Evolutionary conservation across 1,284 basidiomycete genomes (phyloP), one percentile per base, ranked within the genome.

Genomic region (Rhizoctonia solani): DNA sequence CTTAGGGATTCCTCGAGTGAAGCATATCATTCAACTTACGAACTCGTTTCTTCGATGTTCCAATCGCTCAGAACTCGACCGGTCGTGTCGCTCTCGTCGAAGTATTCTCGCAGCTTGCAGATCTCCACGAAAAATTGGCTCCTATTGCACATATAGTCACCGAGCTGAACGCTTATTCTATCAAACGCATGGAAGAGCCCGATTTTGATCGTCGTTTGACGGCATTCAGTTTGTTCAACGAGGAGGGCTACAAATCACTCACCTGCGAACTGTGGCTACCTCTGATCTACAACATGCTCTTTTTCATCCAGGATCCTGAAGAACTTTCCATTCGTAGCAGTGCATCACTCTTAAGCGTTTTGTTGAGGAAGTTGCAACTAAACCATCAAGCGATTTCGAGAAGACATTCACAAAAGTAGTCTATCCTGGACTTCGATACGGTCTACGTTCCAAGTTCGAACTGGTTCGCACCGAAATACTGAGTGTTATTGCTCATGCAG

Each of bases 311-410:
- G 75, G 95, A 99, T 74, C 85, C 90, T 0, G 87, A 90, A 5
- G 97, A 99, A 75, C 79, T 99, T 39, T 88, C 93, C 0, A 85
- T 99, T 59, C 84, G 97, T 32, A 92, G 84, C 68, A 96, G 89
- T 74, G 90, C 96, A 0, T 86, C 90, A 1, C 84, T 85, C 81
- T 99, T 72, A 87, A 88, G 67, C 86, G 87, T 54, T 97, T 96
- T 75, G 79, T 97, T 65, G 86, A 90, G 66, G 71, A 83, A 14
- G 83, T 88, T 2, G 72, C 71, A 5, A 39, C 49, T 25, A 4
- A 39, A 9, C 59, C 59, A 34, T 49, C 21, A 13, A 30, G 49
- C n/a, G 59, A 53, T 21, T 58, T 53, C 25, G 83, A 88, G 72
- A 73, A 73, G 9, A 78, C 85, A 0, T 89, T 98, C 75, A 75